Percentiles rank a stretch among this genome's conserved stretches.
phyloP scores from a whole-genome alignment of 371 early-diverging fungal genomes.

The Syncephalastrum racemosum region DNA sequence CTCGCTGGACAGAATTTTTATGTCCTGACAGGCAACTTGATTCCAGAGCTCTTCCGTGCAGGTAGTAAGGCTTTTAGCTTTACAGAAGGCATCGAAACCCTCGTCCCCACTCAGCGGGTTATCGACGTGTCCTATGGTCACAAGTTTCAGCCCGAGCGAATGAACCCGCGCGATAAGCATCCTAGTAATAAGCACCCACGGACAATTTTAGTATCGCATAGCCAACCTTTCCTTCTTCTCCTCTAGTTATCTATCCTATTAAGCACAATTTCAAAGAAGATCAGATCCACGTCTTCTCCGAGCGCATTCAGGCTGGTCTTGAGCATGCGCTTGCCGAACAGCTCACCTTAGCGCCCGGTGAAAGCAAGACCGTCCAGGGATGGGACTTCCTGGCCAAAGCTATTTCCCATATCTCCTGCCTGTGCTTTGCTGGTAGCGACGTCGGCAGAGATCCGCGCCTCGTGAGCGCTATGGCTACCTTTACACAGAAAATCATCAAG shows the following conservation, averaged over 20 bases:
- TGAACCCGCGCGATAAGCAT: conserved; percentile 14
- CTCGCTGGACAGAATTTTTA: conserved; percentile 5
- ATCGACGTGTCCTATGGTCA: conserved; percentile 15
- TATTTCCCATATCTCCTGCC: conserved; percentile 30
- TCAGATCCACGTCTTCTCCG: conserved; percentile 31
- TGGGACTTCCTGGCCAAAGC: conserved; percentile 17
- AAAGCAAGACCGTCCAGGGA: conserved; percentile 14
- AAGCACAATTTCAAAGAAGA: conserved; percentile 36
- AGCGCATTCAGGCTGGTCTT: conserved; percentile 28
- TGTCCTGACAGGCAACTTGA: conserved; percentile 14
- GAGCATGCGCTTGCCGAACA: conserved; percentile 14
- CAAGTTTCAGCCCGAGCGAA: conserved; percentile 5
- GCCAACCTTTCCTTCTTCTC: neutral
- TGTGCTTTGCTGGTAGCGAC: conserved; percentile 33
- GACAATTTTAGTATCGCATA: neutral
- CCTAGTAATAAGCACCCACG: conserved; percentile 3
- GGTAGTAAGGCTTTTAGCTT: conserved; percentile 12
- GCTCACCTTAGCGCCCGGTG: conserved; percentile 20
- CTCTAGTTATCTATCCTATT: conserved; percentile 25
- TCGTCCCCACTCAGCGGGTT: conserved; percentile 14
- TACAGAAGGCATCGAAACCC: conserved; percentile 16
- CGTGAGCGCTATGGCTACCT: conserved; percentile 28
- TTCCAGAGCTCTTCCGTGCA: conserved; percentile 14
- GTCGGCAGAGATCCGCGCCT: conserved; percentile 22
- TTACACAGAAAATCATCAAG: conserved; percentile 32